Conservation (phyloP, 257 asterid genomes). For the Solanum chiquidenum region DNA sequence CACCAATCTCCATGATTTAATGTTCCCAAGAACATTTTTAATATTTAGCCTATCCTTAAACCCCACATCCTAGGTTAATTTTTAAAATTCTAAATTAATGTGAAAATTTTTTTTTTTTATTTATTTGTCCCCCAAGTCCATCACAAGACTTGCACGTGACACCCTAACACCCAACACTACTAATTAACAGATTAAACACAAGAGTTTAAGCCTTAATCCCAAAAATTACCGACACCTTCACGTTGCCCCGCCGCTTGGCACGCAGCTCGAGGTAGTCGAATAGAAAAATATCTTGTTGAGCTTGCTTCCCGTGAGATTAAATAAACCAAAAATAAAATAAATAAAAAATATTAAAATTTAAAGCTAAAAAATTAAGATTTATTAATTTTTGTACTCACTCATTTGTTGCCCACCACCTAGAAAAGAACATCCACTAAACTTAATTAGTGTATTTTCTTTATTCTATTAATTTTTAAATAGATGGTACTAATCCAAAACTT, state of each 20-base stretch:
- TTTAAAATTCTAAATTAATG: not conserved
- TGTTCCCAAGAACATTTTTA: not conserved
- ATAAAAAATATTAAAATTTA: not conserved
- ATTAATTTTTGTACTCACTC: not conserved
- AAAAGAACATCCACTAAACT: not conserved
- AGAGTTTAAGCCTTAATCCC: not conserved
- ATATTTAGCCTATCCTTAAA: not conserved
- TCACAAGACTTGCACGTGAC: conserved; percentile 21
- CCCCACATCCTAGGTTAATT: not conserved
- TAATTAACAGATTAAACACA: not conserved
- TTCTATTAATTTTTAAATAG: not conserved
- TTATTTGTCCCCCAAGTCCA: not conserved
- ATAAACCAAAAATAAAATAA: not conserved
- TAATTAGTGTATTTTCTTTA: not conserved
- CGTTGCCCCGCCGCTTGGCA: not conserved
- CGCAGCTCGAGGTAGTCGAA: not conserved
- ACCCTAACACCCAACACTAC: conserved; percentile 9
- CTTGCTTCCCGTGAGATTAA: not conserved
- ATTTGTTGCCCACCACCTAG: conserved; percentile 11
- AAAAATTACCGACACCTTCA: not conserved
- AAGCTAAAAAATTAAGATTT: not conserved
- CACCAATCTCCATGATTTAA: not conserved
- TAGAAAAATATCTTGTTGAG: not conserved
- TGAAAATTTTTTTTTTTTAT: not conserved
- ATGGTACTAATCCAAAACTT: not conserved